These are phyloP conservation scores for Pythium utonaiense DNA, from an alignment of 352 stramenopile species.

Conservation along the genomic window DNA sequence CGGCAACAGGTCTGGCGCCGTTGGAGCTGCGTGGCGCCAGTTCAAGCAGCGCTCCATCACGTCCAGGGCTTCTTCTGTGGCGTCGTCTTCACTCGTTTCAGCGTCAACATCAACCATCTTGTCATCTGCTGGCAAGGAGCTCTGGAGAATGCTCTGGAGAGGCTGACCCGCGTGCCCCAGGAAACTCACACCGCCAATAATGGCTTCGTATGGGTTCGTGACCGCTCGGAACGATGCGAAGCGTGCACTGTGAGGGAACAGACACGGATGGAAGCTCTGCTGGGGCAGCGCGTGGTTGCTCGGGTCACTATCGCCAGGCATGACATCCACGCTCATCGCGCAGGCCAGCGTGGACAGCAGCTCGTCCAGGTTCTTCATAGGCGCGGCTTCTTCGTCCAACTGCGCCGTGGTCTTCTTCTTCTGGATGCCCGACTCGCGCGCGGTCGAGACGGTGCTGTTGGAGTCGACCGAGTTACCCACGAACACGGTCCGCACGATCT, in stretches of 20 bases:
- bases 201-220: slow-evolving; percentile 92
- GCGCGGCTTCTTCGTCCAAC: slow-evolving; percentile 39
- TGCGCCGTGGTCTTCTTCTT: slow-evolving; percentile 49
- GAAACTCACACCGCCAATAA: slow-evolving; percentile 57
- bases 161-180: slow-evolving; percentile 88
- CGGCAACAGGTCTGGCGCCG: slow-evolving; percentile 88
- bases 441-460: slow-evolving; percentile 10
- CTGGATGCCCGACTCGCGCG: slow-evolving; percentile 4
- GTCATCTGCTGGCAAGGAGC: slow-evolving; percentile 32
- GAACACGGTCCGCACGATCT: slow-evolving; percentile 75
- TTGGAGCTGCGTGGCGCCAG: slow-evolving; percentile 92
- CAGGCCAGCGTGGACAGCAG: slow-evolving; percentile 66
- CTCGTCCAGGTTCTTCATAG: slow-evolving; percentile 67
- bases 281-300: slow-evolving; percentile 90
- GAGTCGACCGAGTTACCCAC: slow-evolving; percentile 54
- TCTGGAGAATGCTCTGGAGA: slow-evolving; percentile 82
- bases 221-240: slow-evolving; percentile 84
- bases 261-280: slow-evolving; percentile 92
- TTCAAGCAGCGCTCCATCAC: slow-evolving; percentile 72
- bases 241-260: slow-evolving; percentile 83
- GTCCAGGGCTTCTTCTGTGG: slow-evolving; percentile 35
- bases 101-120: slow-evolving; percentile 29
- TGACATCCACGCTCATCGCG: slow-evolving; percentile 89
- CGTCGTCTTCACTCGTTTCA: slow-evolving; percentile 19
- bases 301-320: slow-evolving; percentile 88